A percentile compares a stretch with the other conserved stretches of the same genome.
These are phyloP conservation scores for Colletotrichum sp. DNA, from an alignment of 2,329 filamentous ascomycete species.

Conservation along the genomic window DNA sequence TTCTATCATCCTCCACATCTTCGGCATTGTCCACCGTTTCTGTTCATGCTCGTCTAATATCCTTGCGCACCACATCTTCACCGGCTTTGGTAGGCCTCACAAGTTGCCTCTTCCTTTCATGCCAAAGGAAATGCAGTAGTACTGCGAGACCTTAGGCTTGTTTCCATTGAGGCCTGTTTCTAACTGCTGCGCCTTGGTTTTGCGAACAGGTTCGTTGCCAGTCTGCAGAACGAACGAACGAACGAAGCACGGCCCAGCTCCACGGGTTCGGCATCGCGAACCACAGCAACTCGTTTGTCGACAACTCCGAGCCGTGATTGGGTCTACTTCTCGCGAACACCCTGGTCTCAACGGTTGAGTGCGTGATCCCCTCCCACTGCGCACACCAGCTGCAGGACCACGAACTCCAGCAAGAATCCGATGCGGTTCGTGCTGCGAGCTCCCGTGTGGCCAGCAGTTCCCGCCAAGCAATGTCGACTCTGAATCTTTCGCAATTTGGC, in stretches of 20 bases:
- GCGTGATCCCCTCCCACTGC: conserved; percentile 21
- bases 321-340: neutral
- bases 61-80: neutral
- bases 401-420: conserved; percentile 21
- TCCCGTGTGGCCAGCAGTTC: conserved; percentile 14
- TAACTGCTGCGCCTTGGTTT: conserved; percentile 7
- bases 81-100: conserved; percentile 1
- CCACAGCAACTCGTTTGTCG: conserved; percentile 16
- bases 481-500: neutral
- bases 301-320: conserved; percentile 14
- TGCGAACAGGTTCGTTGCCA: conserved; percentile 22
- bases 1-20: neutral
- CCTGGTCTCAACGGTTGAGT: conserved; percentile 18
- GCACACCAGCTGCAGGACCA: neutral
- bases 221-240: conserved; percentile 15
- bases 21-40: neutral
- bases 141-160: conserved; percentile 7
- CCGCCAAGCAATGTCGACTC: neutral
- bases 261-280: conserved; percentile 12
- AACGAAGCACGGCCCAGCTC: conserved; percentile 18
- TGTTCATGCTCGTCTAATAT: neutral
- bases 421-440: conserved; percentile 8
- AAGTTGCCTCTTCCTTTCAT: neutral
- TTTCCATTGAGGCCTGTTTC: conserved; percentile 13
- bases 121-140: conserved; percentile 9